Percentiles rank a stretch among this genome's conserved stretches.
These are phyloP conservation scores for Echinochloa phyllopogon DNA, from an alignment of 176 grass and related monocot species.

Conservation along the genomic window DNA sequence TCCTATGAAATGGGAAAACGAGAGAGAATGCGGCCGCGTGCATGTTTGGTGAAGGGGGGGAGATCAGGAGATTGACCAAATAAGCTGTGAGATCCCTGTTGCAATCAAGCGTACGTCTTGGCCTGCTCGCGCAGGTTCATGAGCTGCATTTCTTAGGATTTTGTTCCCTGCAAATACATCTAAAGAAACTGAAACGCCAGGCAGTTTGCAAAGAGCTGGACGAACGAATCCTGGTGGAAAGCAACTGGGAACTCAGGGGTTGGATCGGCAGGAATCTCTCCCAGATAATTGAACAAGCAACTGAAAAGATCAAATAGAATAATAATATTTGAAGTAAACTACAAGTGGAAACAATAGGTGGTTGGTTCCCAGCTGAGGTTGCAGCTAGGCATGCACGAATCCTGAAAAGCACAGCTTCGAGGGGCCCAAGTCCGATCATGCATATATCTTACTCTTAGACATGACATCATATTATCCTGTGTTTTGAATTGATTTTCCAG, in stretches of 20 bases:
- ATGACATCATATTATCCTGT: background rate
- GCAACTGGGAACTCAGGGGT: constrained; percentile 29
- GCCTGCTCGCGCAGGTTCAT: background rate
- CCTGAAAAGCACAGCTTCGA: constrained; percentile 21
- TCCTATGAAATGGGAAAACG: constrained; percentile 15
- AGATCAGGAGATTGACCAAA: background rate
- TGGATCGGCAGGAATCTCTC: constrained; percentile 35
- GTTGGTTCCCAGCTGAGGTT: background rate
- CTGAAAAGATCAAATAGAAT: background rate
- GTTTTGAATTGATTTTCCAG: background rate
- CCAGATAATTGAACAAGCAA: background rate
- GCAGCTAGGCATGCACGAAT: constrained; percentile 14
- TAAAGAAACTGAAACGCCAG: background rate
- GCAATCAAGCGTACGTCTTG: background rate
- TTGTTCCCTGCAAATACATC: background rate
- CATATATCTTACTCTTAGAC: background rate
- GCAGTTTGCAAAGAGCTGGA: background rate
- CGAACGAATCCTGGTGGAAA: constrained; percentile 43
- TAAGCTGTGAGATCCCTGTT: background rate
- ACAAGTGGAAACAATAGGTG: background rate
- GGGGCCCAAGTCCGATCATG: background rate
- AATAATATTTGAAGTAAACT: background rate
- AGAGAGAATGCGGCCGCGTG: constrained; percentile 1
- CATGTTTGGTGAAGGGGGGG: constrained; percentile 11
- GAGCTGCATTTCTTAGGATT: constrained; percentile 29